Conservation (phyloP, 371 early-diverging fungal genomes). For the Mucor racemosus region DNA sequence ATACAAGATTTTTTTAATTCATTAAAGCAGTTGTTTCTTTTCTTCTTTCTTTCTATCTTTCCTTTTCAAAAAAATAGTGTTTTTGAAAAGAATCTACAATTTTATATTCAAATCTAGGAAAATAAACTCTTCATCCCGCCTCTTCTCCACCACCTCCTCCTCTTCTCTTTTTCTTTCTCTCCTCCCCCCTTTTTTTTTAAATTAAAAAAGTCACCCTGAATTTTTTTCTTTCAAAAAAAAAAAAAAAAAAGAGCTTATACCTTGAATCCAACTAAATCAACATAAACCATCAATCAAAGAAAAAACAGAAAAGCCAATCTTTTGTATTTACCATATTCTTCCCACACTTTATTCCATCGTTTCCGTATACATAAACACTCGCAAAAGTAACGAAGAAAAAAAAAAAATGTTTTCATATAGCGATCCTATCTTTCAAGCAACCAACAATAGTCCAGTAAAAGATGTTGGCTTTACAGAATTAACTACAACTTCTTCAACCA, state of each 20-base stretch:
- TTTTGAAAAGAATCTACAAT: not conserved
- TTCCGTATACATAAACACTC: not conserved
- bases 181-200: not conserved
- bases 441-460: constrained; percentile 12
- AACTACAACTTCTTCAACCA: not conserved
- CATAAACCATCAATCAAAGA: not conserved
- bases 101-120: not conserved
- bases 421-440: constrained; percentile 17
- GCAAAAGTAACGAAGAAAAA: not conserved
- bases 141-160: no score
- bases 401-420: constrained; percentile 22
- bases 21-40: constrained; percentile 11
- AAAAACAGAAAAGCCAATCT: not conserved
- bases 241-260: not conserved
- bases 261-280: not conserved
- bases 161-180: not conserved
- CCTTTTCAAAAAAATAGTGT: constrained; percentile 5
- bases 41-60: constrained; percentile 6
- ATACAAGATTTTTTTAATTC: constrained; percentile 7
- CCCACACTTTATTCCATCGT: not conserved
- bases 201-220: constrained; percentile 1
- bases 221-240: not conserved
- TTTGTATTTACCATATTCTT: not conserved
- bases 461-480: not conserved
- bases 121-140: not conserved